Percentiles rank a stretch among this genome's conserved stretches.
phyloP scores from a whole-genome alignment of 2,329 filamentous ascomycete genomes.

The Trichoderma citrinoviride region DNA sequence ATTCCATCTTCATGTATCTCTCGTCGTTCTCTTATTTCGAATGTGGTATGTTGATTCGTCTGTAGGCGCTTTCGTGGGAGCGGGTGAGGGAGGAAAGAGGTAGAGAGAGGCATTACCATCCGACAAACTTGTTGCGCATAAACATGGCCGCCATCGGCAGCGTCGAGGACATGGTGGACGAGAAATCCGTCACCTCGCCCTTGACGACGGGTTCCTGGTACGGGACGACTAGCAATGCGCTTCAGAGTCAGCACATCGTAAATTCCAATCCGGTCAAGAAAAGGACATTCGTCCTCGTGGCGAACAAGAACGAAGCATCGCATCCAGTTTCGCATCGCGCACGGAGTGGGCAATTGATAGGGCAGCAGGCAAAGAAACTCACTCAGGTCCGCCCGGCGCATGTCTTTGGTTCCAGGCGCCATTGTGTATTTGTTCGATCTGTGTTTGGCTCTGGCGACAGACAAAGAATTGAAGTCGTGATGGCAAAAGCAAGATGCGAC shows the following conservation, averaged over 20 bases:
- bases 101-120: slow-evolving; percentile 63
- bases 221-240: slow-evolving; percentile 66
- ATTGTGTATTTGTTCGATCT: slow-evolving; percentile 29
- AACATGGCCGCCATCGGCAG: slow-evolving; percentile 97
- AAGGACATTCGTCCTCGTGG: no score
- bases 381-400: slow-evolving; percentile 47
- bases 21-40: neutral
- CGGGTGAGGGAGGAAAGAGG: no score
- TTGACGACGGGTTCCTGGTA: slow-evolving; percentile 74
- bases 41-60: neutral
- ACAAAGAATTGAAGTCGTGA: neutral
- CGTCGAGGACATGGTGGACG: slow-evolving; percentile 69
- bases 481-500: neutral
- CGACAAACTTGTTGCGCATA: slow-evolving; percentile 78
- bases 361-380: slow-evolving; percentile 28
- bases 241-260: neutral
- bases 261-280: no score
- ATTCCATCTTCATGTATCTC: neutral
- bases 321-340: neutral
- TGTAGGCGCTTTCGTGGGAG: no score
- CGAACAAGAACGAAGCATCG: no score
- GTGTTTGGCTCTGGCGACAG: no score
- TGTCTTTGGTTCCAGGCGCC: slow-evolving; percentile 43
- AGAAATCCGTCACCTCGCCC: slow-evolving; percentile 64
- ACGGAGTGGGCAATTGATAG: neutral